Evolutionary conservation across 495 filamentous ascomycete genomes (phyloP).

Genomic region (Hamigera avellanea): DNA sequence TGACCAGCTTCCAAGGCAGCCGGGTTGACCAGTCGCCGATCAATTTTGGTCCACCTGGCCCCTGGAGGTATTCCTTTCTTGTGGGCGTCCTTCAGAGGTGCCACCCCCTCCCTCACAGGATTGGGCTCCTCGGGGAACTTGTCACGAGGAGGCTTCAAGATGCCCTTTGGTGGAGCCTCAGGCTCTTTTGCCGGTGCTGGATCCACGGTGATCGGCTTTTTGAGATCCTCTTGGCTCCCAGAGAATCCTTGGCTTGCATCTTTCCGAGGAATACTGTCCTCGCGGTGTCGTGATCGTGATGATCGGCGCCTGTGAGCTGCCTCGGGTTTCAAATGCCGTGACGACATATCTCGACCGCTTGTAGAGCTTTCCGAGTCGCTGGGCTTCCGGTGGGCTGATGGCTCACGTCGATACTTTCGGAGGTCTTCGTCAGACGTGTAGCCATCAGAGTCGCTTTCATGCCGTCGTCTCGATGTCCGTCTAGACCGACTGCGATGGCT

Average conservation of each 20-base stretch:
- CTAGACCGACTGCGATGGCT: slow-evolving; percentile 16
- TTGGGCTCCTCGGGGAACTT: slow-evolving; percentile 73
- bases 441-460: slow-evolving; percentile 19
- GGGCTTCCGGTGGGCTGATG: slow-evolving; percentile 13
- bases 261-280: background rate
- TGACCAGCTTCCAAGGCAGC: slow-evolving; percentile 63
- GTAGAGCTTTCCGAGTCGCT: slow-evolving; percentile 14
- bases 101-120: slow-evolving; percentile 76
- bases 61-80: slow-evolving; percentile 65
- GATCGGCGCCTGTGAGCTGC: slow-evolving; percentile 9
- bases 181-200: slow-evolving; percentile 20
- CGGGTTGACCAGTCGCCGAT: slow-evolving; percentile 70
- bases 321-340: slow-evolving; percentile 4
- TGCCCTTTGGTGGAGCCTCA: slow-evolving; percentile 47
- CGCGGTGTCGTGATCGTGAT: slow-evolving; percentile 14
- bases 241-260: background rate
- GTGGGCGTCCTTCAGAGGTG: slow-evolving; percentile 68
- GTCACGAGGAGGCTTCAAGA: slow-evolving; percentile 57
- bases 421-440: slow-evolving; percentile 29
- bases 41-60: slow-evolving; percentile 84
- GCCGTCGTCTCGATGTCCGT: slow-evolving; percentile 17
- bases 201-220: slow-evolving; percentile 20
- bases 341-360: slow-evolving; percentile 3
- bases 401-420: slow-evolving; percentile 23
- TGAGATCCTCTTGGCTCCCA: slow-evolving; percentile 15